Evolutionary conservation across 176 grass and related monocot genomes (phyloP).

Genomic region (Oryza australiensis): DNA sequence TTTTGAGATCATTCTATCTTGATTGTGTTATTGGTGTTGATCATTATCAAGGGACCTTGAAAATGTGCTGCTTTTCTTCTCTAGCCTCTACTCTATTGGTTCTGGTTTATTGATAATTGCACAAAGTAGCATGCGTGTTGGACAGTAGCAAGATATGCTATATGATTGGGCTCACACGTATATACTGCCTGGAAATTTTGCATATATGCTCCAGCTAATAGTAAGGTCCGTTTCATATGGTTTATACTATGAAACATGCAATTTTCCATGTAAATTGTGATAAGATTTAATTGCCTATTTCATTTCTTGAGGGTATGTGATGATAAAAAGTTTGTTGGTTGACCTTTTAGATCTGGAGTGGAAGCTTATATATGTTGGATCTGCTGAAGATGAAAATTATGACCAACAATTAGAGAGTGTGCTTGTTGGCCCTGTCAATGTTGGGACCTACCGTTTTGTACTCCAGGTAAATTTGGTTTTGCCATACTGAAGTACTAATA

Average conservation of each 20-base stretch:
- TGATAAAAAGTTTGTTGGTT: not conserved
- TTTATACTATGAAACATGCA: not conserved
- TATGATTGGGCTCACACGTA: not conserved
- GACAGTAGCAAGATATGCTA: not conserved
- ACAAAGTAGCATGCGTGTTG: not conserved
- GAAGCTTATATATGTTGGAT: slow-evolving; percentile 98
- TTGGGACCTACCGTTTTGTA: slow-evolving; percentile 93
- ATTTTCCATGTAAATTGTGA: not conserved
- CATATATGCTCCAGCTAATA: not conserved
- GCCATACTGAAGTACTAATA: not conserved
- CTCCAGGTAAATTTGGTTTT: slow-evolving; percentile 63
- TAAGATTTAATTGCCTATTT: not conserved
- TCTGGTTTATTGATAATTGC: not conserved
- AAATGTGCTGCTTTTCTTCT: not conserved
- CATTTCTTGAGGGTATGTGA: not conserved
- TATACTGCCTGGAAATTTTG: not conserved
- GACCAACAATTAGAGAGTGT: slow-evolving; percentile 96
- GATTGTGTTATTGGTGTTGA: not conserved
- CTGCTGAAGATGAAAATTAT: slow-evolving; percentile 96
- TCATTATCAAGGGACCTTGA: not conserved
- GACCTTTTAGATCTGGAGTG: slow-evolving; percentile 72
- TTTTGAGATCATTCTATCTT: not conserved
- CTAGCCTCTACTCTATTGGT: not conserved
- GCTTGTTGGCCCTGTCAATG: slow-evolving; percentile 94
- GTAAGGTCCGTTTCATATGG: not conserved